Evolutionary conservation across 1,284 basidiomycete species (phyloP), one percentile per base, ranked within the genome.

Genomic region (Bjerkandera adusta): DNA sequence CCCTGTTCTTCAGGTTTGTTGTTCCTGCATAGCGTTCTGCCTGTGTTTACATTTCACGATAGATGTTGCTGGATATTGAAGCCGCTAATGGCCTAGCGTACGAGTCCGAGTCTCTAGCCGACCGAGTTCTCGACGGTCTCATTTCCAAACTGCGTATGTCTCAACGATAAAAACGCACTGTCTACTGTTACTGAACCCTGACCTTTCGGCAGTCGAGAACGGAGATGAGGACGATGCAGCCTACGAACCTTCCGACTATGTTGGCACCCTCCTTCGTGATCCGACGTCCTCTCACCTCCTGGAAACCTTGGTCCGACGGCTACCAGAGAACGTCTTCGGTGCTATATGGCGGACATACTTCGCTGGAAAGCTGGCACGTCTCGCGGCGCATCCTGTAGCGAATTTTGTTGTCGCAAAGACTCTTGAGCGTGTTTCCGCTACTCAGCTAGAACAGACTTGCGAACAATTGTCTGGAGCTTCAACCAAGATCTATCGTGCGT

Each of bases 331-430:
- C n/a, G 73, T 83, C 3, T 94, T 93, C 61, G 61, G 69, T 25
- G 59, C 73, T 0, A 59, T 97, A 4, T 97, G 93, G 92, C 60
- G 66, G 4, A 75, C 76, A 0, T 95, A 96, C 66, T 87, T 97
- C 60, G 64, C 69, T 37, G 76, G 81, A 18, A 89, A 85, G 55
- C 68, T 95, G 33, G 67, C 76, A 5, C 81, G 85, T 51, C 71
- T 96, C 21, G 81, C 87, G 4, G 69, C 75, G 10, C 94, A 97
- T 65, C 92, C 93, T 1, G 89, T 93, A 3, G 91, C 89, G 18
- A 97, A 97, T 62, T 97, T 92, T 58, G 92, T 96, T 13, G 75
- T 93, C 5, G 87, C 92, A 0, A 87, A 83, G 59, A 88, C 84
- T 0, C 54, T 95, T 12, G 77, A 79, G 41, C 72, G 89, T 32